These are phyloP conservation scores for Fusarium austroafricanum DNA, from an alignment of 2,329 filamentous ascomycete genomes.

Conservation along the genomic window DNA sequence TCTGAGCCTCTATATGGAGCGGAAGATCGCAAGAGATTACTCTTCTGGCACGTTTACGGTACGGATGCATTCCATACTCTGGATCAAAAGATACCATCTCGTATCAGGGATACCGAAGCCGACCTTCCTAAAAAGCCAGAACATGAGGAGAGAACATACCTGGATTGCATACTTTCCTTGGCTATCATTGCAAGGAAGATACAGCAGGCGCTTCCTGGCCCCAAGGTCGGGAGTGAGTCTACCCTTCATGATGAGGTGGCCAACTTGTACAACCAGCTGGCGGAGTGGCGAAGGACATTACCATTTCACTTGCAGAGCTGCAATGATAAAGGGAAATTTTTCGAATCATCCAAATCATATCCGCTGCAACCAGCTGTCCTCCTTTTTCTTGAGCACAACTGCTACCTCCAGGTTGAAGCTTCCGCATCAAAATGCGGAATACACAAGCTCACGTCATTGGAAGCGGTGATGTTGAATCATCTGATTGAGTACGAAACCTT, in stretches of 20 bases:
- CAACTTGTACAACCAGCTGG: background rate
- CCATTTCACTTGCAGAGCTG: background rate
- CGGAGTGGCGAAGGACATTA: background rate
- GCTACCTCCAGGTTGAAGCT: background rate
- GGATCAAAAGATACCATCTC: background rate
- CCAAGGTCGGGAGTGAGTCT: no score
- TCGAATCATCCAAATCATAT: background rate
- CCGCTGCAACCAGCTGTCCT: background rate
- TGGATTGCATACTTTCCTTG: background rate
- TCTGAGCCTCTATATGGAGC: background rate
- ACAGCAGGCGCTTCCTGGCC: background rate
- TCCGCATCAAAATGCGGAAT: background rate
- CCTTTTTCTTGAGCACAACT: background rate
- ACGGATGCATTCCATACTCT: background rate
- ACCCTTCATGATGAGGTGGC: background rate
- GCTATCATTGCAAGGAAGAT: background rate
- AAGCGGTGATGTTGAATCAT: background rate
- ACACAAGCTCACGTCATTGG: background rate
- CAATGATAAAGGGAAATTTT: background rate
- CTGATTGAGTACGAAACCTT: background rate
- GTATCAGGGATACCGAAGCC: background rate
- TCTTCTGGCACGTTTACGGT: constrained; percentile 2
- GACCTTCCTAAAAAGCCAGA: background rate
- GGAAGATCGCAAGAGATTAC: background rate
- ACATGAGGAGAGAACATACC: constrained; percentile 4